Conservation (phyloP, 495 filamentous ascomycete species). For the Talaromyces nanjingensis region DNA sequence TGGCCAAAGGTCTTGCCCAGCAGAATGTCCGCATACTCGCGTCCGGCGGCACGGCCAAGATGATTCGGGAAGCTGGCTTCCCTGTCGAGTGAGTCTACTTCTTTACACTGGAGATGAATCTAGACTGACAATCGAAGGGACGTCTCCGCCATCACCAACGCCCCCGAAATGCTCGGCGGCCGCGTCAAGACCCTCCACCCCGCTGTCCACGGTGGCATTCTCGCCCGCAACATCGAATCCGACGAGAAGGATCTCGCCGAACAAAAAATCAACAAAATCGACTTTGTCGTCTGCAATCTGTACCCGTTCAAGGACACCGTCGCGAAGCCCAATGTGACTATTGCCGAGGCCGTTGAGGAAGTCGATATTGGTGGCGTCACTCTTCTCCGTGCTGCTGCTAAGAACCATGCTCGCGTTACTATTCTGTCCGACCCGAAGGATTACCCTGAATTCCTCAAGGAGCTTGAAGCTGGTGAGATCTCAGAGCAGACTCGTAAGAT, state of each 20-base stretch:
- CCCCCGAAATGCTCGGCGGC: constrained; percentile 96
- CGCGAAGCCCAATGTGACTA: constrained; percentile 91
- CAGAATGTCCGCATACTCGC: constrained; percentile 88
- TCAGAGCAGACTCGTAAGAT: constrained; percentile 71
- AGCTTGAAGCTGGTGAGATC: constrained; percentile 81
- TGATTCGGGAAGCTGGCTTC: constrained; percentile 94
- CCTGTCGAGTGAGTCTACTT: constrained; percentile 67
- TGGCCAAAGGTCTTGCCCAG: constrained; percentile 89
- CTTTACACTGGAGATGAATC: neutral
- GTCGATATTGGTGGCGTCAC: constrained; percentile 98
- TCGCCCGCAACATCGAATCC: constrained; percentile 83
- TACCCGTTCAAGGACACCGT: constrained; percentile 98
- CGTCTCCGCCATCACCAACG: constrained; percentile 93
- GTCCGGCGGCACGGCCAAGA: constrained; percentile 85
- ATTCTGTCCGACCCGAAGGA: constrained; percentile 90
- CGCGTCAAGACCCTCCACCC: constrained; percentile 97
- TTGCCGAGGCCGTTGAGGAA: constrained; percentile 94
- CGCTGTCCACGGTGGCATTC: constrained; percentile 87
- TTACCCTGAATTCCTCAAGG: constrained; percentile 88
- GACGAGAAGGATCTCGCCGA: constrained; percentile 95
- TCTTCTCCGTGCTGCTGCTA: constrained; percentile 89
- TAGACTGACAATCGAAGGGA: constrained; percentile 48
- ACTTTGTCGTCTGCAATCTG: constrained; percentile 97
- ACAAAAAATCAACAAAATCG: constrained; percentile 95
- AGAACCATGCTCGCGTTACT: constrained; percentile 92